Conservation (phyloP, 371 early-diverging fungal genomes). For the Mortierella polycephala region DNA sequence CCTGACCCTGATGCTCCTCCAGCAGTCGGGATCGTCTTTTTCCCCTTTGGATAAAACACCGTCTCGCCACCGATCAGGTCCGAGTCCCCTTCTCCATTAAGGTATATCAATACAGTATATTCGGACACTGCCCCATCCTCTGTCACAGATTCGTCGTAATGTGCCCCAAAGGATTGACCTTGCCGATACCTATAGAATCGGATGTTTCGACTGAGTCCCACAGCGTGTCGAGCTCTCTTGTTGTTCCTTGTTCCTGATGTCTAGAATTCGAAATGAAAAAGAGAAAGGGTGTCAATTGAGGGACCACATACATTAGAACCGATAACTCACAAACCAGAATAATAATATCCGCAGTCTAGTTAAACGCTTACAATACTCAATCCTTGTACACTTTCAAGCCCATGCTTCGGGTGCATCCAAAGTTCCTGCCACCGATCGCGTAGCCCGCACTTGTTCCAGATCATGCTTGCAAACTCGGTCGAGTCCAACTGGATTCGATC, state of each 20-base stretch:
- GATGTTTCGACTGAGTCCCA: slow-evolving; percentile 74
- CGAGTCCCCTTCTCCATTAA: slow-evolving; percentile 63
- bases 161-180: slow-evolving; percentile 77
- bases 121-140: slow-evolving; percentile 59
- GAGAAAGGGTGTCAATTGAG: neutral
- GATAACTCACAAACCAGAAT: neutral
- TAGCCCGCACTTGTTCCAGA: slow-evolving; percentile 72
- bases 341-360: neutral
- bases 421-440: slow-evolving; percentile 54
- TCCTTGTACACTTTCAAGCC: slow-evolving; percentile 33
- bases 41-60: slow-evolving; percentile 68
- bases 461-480: slow-evolving; percentile 58
- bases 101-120: slow-evolving; percentile 77
- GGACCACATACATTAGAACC: neutral
- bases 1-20: neutral
- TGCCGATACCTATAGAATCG: slow-evolving; percentile 77
- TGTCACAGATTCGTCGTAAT: slow-evolving; percentile 78
- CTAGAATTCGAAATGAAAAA: slow-evolving; percentile 5
- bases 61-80: slow-evolving; percentile 76
- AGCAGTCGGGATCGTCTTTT: slow-evolving; percentile 18
- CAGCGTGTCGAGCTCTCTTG: slow-evolving; percentile 46
- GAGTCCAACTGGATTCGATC: slow-evolving; percentile 70
- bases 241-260: slow-evolving; percentile 40
- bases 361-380: slow-evolving; percentile 23
- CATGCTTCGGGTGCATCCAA: slow-evolving; percentile 36